A percentile compares a stretch with the other conserved stretches of the same genome.
These are phyloP conservation scores for Solidago caesia DNA, from an alignment of 129 eudicot species.

Conservation along the genomic window DNA sequence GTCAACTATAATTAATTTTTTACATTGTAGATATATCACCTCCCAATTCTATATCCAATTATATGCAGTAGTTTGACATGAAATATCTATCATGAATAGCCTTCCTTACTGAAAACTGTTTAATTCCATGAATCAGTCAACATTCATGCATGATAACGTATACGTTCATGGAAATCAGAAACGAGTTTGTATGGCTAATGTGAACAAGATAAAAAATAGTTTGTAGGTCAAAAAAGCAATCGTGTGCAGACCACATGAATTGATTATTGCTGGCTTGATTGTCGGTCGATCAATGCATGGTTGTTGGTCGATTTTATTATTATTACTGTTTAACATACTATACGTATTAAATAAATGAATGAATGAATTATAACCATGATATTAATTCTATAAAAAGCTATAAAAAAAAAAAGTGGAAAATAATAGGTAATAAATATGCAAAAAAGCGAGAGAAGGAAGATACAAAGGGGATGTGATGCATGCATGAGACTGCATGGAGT, in stretches of 20 bases:
- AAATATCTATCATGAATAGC: too few species aligned
- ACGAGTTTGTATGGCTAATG: not conserved
- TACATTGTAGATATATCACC: too few species aligned
- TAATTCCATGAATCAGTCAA: too few species aligned
- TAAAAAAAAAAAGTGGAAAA: not conserved
- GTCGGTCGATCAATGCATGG: constrained; percentile 1
- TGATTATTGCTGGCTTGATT: not conserved
- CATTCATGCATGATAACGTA: too few species aligned
- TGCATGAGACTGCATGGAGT: not conserved
- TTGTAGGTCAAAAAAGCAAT: not conserved
- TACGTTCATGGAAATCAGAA: too few species aligned
- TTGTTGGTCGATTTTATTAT: not conserved
- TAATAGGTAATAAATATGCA: not conserved
- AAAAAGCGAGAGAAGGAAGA: constrained; percentile 14
- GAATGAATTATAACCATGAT: not conserved
- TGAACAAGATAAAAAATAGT: not conserved
- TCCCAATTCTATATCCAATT: too few species aligned
- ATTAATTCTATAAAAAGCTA: not conserved
- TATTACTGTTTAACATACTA: not conserved
- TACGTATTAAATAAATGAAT: not conserved
- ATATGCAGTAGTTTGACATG: too few species aligned
- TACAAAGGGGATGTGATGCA: constrained; percentile 11
- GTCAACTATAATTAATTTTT: too few species aligned
- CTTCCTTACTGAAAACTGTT: too few species aligned
- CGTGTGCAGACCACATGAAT: not conserved